Percentiles rank a stretch among this genome's conserved stretches.
These are phyloP conservation scores for Starmerella floris DNA, from an alignment of 805 yeast genomes.

Conservation along the genomic window DNA sequence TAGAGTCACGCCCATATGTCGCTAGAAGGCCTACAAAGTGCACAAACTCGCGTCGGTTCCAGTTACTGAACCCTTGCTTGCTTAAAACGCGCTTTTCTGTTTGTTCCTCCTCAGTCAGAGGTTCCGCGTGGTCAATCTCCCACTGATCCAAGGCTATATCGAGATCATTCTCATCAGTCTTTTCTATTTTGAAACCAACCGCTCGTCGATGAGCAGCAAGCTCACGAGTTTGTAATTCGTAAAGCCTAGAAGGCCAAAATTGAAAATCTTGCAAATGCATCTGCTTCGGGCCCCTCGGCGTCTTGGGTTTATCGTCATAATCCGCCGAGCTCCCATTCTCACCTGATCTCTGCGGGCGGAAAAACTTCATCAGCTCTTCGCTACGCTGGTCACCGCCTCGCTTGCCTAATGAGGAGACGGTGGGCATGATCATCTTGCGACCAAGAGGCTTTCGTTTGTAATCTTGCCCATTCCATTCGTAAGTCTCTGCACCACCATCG, in stretches of 20 bases:
- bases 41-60: slow-evolving; percentile 81
- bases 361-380: slow-evolving; percentile 16
- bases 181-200: slow-evolving; percentile 45
- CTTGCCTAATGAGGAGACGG: slow-evolving; percentile 15
- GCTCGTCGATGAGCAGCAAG: slow-evolving; percentile 61
- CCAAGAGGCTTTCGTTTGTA: slow-evolving; percentile 40
- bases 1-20: slow-evolving; percentile 68
- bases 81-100: slow-evolving; percentile 47
- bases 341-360: slow-evolving; percentile 15
- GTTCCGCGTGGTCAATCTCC: slow-evolving; percentile 63
- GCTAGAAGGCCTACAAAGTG: slow-evolving; percentile 62
- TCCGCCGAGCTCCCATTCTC: slow-evolving; percentile 2
- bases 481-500: slow-evolving; percentile 67
- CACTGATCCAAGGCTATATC: slow-evolving; percentile 43
- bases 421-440: slow-evolving; percentile 26
- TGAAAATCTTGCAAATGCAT: slow-evolving; percentile 79
- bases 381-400: slow-evolving; percentile 19
- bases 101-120: slow-evolving; percentile 68
- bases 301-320: slow-evolving; percentile 27
- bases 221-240: slow-evolving; percentile 69
- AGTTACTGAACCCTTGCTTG: slow-evolving; percentile 57
- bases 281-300: slow-evolving; percentile 77
- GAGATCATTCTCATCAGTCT: slow-evolving; percentile 35
- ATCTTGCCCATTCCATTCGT: slow-evolving; percentile 92
- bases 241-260: slow-evolving; percentile 65